A percentile compares a stretch with the other conserved stretches of the same genome.
Evolutionary conservation across 805 yeast species (phyloP).

Genomic region (Myxozyma udenii): DNA sequence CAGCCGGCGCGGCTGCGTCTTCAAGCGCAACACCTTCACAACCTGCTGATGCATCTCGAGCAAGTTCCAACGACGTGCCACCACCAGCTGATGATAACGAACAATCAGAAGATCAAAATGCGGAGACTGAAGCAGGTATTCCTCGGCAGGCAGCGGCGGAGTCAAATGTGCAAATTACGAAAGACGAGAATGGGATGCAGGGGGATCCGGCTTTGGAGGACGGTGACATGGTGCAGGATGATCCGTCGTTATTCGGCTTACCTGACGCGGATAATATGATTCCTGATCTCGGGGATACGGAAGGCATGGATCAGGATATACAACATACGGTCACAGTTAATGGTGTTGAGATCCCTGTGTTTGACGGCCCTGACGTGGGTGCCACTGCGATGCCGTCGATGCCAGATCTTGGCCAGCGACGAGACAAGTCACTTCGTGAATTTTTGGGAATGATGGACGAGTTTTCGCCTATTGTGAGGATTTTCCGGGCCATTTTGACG

Average conservation of each 20-base stretch:
- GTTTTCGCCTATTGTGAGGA: conserved; percentile 89
- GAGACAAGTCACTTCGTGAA: conserved; percentile 76
- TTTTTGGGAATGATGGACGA: conserved; percentile 87
- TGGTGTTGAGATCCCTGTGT: conserved; percentile 14
- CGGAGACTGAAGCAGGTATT: not conserved
- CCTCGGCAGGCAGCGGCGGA: not conserved
- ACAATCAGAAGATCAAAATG: too few species aligned
- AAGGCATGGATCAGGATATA: not conserved
- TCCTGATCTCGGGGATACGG: too few species aligned
- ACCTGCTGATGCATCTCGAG: not conserved
- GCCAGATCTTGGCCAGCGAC: conserved; percentile 21
- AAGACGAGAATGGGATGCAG: too few species aligned
- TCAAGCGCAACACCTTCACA: not conserved
- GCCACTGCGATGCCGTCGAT: not conserved
- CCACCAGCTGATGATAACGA: too few species aligned
- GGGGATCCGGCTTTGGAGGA: not conserved
- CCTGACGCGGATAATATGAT: too few species aligned
- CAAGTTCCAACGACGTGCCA: too few species aligned
- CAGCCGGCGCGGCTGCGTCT: not conserved
- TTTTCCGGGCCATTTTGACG: conserved; percentile 83
- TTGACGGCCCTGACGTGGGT: conserved; percentile 2
- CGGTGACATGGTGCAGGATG: not conserved
- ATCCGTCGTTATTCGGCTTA: not conserved
- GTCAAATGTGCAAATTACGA: not conserved
- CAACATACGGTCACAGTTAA: conserved; percentile 7